phyloP scores from a whole-genome alignment of 352 stramenopile species.

The Globisporangium orthogonon region DNA sequence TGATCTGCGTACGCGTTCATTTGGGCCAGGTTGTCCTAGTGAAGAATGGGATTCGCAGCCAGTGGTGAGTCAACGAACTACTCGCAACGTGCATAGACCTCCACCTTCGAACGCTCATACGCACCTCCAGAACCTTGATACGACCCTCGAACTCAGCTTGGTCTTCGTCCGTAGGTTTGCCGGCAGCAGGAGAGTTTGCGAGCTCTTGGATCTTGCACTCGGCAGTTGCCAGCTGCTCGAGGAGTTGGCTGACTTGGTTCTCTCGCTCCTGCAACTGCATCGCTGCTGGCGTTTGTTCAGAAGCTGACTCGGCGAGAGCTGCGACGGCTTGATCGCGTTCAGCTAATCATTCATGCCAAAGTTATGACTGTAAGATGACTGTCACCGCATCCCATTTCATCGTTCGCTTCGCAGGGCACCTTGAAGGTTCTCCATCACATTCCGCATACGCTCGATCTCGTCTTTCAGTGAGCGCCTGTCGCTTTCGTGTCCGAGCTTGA shows the following conservation, averaged over 20 bases:
- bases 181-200: conserved; percentile 2
- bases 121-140: conserved; percentile 65
- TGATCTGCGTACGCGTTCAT: conserved; percentile 80
- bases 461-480: conserved; percentile 4
- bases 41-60: background rate
- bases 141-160: conserved; percentile 23
- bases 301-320: conserved; percentile 13
- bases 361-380: background rate
- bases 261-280: conserved; percentile 24
- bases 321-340: conserved; percentile 21
- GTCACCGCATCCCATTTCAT: background rate
- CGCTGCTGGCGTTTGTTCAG: conserved; percentile 6
- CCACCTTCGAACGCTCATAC: background rate
- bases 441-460: conserved; percentile 9
- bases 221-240: conserved; percentile 18
- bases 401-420: background rate
- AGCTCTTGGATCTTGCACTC: conserved; percentile 15
- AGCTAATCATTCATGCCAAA: conserved; percentile 11
- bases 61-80: conserved; percentile 1
- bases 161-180: conserved; percentile 19
- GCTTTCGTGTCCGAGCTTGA: conserved; percentile 3
- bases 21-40: conserved; percentile 65
- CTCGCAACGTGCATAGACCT: background rate
- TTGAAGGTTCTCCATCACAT: conserved; percentile 8
- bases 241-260: conserved; percentile 30